A percentile compares a stretch with the other conserved stretches of the same genome.
phyloP scores from a whole-genome alignment of 352 stramenopile species.

The Phytophthora uliginosa region DNA sequence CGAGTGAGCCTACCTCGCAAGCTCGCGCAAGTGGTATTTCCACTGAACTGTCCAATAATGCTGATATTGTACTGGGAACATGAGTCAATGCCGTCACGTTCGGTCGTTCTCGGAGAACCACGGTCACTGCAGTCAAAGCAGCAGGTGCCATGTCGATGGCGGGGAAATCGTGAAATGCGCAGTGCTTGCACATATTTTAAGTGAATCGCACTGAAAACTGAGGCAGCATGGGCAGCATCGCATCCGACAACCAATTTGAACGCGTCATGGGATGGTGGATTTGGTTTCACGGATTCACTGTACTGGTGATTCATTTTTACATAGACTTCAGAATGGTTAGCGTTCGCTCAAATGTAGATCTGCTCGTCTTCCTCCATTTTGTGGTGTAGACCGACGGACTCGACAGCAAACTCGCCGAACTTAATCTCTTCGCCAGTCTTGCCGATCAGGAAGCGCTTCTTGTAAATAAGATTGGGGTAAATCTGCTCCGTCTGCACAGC shows the following conservation, averaged over 20 bases:
- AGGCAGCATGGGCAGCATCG: neutral
- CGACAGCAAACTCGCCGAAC: constrained; percentile 76
- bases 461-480: constrained; percentile 84
- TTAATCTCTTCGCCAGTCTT: constrained; percentile 80
- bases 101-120: constrained; percentile 20
- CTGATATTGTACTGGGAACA: constrained; percentile 14
- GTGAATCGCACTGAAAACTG: neutral
- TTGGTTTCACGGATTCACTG: constrained; percentile 12
- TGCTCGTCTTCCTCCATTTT: constrained; percentile 79
- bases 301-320: constrained; percentile 21
- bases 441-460: constrained; percentile 80
- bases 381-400: constrained; percentile 69
- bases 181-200: constrained; percentile 18
- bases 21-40: constrained; percentile 32
- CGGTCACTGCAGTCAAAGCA: constrained; percentile 19
- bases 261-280: neutral
- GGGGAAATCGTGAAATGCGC: constrained; percentile 3
- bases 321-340: constrained; percentile 3
- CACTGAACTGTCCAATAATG: constrained; percentile 26
- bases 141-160: constrained; percentile 14
- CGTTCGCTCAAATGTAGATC: constrained; percentile 56
- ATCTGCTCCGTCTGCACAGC: constrained; percentile 76
- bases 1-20: constrained; percentile 18
- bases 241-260: constrained; percentile 4
- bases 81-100: constrained; percentile 18